Conservation (phyloP, 495 filamentous ascomycete genomes). For the Xeromyces bisporus region DNA sequence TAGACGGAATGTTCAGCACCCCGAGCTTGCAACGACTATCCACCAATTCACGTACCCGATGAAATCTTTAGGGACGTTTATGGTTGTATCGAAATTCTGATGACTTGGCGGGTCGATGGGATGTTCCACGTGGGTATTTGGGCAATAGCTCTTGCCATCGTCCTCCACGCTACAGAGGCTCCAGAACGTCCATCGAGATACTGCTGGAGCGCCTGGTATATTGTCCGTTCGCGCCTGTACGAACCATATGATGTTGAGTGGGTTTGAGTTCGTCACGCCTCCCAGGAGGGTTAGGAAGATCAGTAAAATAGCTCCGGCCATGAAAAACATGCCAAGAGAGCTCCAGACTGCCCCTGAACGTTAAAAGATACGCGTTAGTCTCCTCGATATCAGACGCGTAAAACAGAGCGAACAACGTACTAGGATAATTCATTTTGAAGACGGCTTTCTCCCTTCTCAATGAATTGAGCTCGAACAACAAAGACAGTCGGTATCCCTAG, state of each 20-base stretch:
- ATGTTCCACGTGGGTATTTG: constrained; percentile 35
- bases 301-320: constrained; percentile 54
- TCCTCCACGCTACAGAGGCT: constrained; percentile 40
- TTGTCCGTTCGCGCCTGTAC: constrained; percentile 53
- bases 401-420: too few species aligned
- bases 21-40: background rate
- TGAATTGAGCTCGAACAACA: too few species aligned
- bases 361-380: too few species aligned
- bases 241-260: constrained; percentile 65
- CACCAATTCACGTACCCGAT: constrained; percentile 26
- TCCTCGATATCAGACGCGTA: too few species aligned
- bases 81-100: constrained; percentile 41
- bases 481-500: too few species aligned
- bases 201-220: constrained; percentile 46
- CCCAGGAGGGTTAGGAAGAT: constrained; percentile 69
- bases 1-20: too few species aligned
- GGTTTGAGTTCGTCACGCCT: constrained; percentile 39
- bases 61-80: constrained; percentile 37
- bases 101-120: constrained; percentile 44
- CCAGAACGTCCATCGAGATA: constrained; percentile 81
- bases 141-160: constrained; percentile 42
- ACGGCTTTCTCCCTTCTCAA: too few species aligned
- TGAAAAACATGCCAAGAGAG: constrained; percentile 54
- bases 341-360: constrained; percentile 31
- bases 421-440: too few species aligned